Base-by-base conservation (phyloP, 1,284 basidiomycete genomes). In the Exsudoporus floridanus region DNA sequence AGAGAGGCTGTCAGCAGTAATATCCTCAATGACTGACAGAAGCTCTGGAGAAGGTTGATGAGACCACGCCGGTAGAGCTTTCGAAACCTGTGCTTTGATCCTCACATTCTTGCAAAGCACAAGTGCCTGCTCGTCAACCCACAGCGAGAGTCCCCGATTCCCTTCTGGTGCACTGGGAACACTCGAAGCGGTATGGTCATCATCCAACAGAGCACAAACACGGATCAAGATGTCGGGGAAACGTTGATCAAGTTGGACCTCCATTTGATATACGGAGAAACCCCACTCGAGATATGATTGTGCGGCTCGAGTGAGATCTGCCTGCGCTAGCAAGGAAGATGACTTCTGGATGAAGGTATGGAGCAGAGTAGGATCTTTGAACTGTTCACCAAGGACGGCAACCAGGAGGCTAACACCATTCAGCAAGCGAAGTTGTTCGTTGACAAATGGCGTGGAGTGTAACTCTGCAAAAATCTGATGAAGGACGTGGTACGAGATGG, bases 391-490 rank as follows among this genome's bases (percentile, higher is more conserved):
- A 51, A 82, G 79, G 23, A 79, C 74, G 2, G 92, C 77, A 25
- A 92, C 76, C 77, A 90, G 85, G 14, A 96, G 68, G 19, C 82
- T 83, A 23, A 97, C 73, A 1, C 84, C 81, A 50, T 91, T 86
- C 30, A 95, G 67, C 28, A 89, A 73, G 7, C 94, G 84, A 40
- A 86, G 70, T 67, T 97, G 92, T 64, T 97, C 92, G 64, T 92
- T 92, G 57, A 96, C 79, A 38, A 98, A 77, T n/a, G 84, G 85
- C 0, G 84, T 83, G 3, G 74, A 70, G 54, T 89, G 79, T 27
- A 94, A 73, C 36, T 78, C 76, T 7, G 85, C 77, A 58, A 96
- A 84, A 9, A 96, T 73, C 49, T 84, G 81, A 50, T 90, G 84
- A 19, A 93, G 67, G 38, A 92, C 79, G 57, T 92, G 88, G 67